These are phyloP conservation scores for Pseudogymnoascus sp. DNA, from an alignment of 2,329 filamentous ascomycete genomes.

Conservation along the genomic window DNA sequence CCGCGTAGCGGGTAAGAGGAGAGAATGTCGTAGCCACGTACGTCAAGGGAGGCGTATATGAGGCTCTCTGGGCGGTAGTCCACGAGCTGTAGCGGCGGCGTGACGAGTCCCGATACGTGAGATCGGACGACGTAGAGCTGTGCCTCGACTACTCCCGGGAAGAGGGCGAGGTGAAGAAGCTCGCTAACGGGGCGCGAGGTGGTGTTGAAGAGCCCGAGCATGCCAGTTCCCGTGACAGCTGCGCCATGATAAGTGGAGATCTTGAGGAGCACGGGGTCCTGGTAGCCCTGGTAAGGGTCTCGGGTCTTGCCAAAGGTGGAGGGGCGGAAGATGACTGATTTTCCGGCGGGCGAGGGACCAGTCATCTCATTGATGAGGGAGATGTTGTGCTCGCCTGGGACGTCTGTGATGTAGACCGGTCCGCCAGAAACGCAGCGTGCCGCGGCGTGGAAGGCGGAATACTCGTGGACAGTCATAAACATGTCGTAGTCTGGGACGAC, in stretches of 20 bases:
- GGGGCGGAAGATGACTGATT: constrained; percentile 74
- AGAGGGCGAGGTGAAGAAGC: constrained; percentile 60
- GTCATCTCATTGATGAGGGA: constrained; percentile 74
- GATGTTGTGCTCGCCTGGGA: constrained; percentile 72
- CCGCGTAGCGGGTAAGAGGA: constrained; percentile 60
- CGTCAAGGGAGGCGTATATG: constrained; percentile 54
- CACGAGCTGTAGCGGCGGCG: constrained; percentile 40
- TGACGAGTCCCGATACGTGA: constrained; percentile 59
- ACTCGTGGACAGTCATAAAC: constrained; percentile 59
- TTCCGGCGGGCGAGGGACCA: constrained; percentile 60
- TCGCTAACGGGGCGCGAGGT: constrained; percentile 55
- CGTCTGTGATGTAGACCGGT: constrained; percentile 89
- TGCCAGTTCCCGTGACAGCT: constrained; percentile 60
- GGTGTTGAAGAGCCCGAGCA: constrained; percentile 82
- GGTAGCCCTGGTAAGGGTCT: constrained; percentile 67
- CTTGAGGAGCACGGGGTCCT: constrained; percentile 66
- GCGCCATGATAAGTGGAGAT: constrained; percentile 69
- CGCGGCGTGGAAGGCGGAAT: constrained; percentile 79
- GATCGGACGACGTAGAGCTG: constrained; percentile 64
- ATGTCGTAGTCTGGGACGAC: constrained; percentile 76
- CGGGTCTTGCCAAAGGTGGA: constrained; percentile 65
- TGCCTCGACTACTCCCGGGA: constrained; percentile 58
- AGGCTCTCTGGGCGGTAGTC: constrained; percentile 37
- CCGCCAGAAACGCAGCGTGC: constrained; percentile 85
- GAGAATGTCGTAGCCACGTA: constrained; percentile 72